These are phyloP conservation scores for Leptographium lundbergii DNA, from an alignment of 2,329 filamentous ascomycete genomes.

Conservation along the genomic window DNA sequence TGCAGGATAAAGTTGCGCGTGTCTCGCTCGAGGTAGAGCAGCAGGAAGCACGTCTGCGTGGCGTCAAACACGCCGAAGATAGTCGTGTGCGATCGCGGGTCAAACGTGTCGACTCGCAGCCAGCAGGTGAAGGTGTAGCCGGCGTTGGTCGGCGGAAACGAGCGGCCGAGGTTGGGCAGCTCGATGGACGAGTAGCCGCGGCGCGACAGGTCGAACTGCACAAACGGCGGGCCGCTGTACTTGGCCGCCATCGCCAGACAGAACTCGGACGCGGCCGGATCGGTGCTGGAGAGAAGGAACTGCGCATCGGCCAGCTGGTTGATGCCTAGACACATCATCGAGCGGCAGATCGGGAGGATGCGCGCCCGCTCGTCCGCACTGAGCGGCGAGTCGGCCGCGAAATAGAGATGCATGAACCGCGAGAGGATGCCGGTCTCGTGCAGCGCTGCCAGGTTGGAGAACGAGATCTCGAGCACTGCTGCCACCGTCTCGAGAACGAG, in stretches of 20 bases:
- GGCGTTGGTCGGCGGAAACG: slow-evolving; percentile 69
- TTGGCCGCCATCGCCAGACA: slow-evolving; percentile 58
- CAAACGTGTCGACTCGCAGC: slow-evolving; percentile 81
- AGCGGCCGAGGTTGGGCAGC: slow-evolving; percentile 67
- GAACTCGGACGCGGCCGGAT: slow-evolving; percentile 50
- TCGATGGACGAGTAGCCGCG: slow-evolving; percentile 86
- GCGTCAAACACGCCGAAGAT: slow-evolving; percentile 91
- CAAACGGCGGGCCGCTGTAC: slow-evolving; percentile 68
- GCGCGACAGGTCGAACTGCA: slow-evolving; percentile 86
- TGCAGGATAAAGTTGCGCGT: slow-evolving; percentile 91
- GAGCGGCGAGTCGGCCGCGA: slow-evolving; percentile 37
- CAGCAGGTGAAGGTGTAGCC: slow-evolving; percentile 88
- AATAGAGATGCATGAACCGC: slow-evolving; percentile 50
- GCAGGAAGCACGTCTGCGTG: slow-evolving; percentile 82
- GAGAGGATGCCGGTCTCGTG: slow-evolving; percentile 61
- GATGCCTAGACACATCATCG: slow-evolving; percentile 63
- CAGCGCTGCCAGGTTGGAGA: slow-evolving; percentile 57
- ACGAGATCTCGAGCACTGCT: slow-evolving; percentile 45
- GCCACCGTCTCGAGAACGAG: slow-evolving; percentile 53
- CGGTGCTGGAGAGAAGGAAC: slow-evolving; percentile 47
- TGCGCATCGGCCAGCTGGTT: slow-evolving; percentile 73
- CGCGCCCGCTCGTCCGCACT: slow-evolving; percentile 42
- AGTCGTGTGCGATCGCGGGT: slow-evolving; percentile 76
- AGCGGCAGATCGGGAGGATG: slow-evolving; percentile 54
- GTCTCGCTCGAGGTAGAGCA: slow-evolving; percentile 88